phyloP scores from a whole-genome alignment of 1,284 basidiomycete species.

The Trichosporon coremiiforme region DNA sequence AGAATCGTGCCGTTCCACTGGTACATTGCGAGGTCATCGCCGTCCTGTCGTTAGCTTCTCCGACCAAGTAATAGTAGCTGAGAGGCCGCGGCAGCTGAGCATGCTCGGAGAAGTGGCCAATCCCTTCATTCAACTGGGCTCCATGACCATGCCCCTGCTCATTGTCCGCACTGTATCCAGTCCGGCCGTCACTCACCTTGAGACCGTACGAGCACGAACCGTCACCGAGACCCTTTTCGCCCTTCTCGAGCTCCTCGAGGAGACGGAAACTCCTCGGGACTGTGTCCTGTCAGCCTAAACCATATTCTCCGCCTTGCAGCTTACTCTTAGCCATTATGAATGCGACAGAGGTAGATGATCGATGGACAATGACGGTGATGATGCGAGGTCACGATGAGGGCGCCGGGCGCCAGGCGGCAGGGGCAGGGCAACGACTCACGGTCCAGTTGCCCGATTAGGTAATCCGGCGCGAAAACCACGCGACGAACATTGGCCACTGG shows the following conservation, averaged over 20 bases:
- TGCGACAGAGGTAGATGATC: neutral
- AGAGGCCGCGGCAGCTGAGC: neutral
- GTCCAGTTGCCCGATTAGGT: constrained; percentile 4
- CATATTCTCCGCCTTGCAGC: too few species aligned
- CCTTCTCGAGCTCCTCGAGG: constrained; percentile 97
- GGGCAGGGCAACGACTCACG: neutral
- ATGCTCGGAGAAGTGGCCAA: too few species aligned
- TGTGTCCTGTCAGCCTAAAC: constrained; percentile 48
- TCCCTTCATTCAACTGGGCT: too few species aligned
- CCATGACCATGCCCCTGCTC: neutral
- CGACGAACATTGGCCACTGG: constrained; percentile 14
- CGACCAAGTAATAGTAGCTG: neutral
- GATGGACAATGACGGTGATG: constrained; percentile 8
- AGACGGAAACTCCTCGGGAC: constrained; percentile 96
- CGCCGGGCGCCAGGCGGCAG: neutral
- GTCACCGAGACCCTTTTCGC: constrained; percentile 98
- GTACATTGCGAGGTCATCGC: constrained; percentile 94
- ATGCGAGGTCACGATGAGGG: constrained; percentile 1
- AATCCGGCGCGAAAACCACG: neutral
- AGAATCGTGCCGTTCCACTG: constrained; percentile 99
- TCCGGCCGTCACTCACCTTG: constrained; percentile 57
- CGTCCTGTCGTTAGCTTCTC: constrained; percentile 59
- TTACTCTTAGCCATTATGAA: constrained; percentile 13
- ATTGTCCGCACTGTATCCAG: neutral
- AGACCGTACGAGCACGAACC: constrained; percentile 95